Base-by-base conservation (phyloP, 495 filamentous ascomycete species). In the Penicillium lividum region DNA sequence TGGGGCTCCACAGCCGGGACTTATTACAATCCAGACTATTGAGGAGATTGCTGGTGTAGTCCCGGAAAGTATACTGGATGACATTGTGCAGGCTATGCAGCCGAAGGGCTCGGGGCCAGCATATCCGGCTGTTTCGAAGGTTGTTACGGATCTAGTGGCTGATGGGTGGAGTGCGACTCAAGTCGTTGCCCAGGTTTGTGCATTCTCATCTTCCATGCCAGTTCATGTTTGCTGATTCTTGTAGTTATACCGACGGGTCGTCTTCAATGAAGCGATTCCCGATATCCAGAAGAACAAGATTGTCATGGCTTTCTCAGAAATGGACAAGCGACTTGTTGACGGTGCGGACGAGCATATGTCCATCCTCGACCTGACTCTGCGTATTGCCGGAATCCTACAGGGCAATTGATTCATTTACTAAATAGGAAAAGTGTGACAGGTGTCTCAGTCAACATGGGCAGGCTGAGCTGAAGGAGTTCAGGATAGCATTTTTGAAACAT, bases 141-240 rank as follows among this genome's bases (percentile, higher is more conserved):
- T 89, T 18, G 86, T 98, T 7, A 88, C 89, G 64, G 88, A 95
- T 68, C 85, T 98, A 80, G 88, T 97, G 57, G 93, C 94, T 13
- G 94, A 99, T 76, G 94, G 94, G 25, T 99, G 94, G 95, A 96
- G 91, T 75, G 94, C 93, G n/a, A 86, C 87, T 16, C 94, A 98
- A 76, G 79, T 95, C 18, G 78, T 97, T 46, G 70, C 81, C 7
- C 92, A 92, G 82, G 88, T 90, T 71, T 71, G 77, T 69, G 51
- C 44, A 18, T 16, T 27, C 57, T 54, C 4, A 49, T n/a, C 34
- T 5, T 47, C 40, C 3, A 36, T 46, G 34, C 56, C 30, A 13
- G 22, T 34, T 44, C 18, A 16, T 44, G 29, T 31, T 31, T 51
- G 51, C 56, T 47, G 46, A 68, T 4, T 36, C 15, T 3, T 3